Percentiles rank a stretch among this genome's conserved stretches.
Conservation (phyloP, 768 basidiomycete genomes). For the Leucocoprinus leucothites region DNA sequence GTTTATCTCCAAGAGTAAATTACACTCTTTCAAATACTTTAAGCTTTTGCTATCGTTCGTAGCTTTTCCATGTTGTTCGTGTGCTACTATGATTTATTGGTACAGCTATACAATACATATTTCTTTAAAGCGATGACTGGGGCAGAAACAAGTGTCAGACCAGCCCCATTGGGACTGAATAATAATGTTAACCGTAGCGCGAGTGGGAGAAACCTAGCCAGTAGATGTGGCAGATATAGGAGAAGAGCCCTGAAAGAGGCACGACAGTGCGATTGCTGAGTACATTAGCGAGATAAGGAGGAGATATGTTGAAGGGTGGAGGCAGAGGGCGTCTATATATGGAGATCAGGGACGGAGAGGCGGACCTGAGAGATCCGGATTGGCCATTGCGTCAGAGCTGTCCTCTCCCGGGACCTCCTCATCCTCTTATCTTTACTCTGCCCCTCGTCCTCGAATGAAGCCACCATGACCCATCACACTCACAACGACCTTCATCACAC, state of each 20-base stretch:
- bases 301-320: too few species aligned
- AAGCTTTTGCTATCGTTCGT: constrained; percentile 11
- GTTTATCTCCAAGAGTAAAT: neutral
- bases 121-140: neutral
- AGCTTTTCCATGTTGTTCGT: constrained; percentile 22
- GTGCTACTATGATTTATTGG: constrained; percentile 22
- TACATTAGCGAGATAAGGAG: too few species aligned
- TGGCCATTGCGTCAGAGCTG: constrained; percentile 10
- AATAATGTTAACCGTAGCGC: too few species aligned
- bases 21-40: constrained; percentile 11
- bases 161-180: too few species aligned
- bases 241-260: neutral
- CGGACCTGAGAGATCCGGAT: constrained; percentile 6
- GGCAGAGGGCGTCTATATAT: neutral
- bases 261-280: too few species aligned
- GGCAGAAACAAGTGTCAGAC: too few species aligned
- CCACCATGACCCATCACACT: constrained; percentile 1
- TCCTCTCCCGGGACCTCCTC: neutral
- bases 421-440: constrained; percentile 2
- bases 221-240: neutral
- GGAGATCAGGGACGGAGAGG: constrained; percentile 7
- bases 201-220: too few species aligned
- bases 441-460: neutral
- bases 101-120: constrained; percentile 8
- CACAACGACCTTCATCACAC: constrained; percentile 8